Evolutionary conservation across 2,329 filamentous ascomycete species (phyloP).

Genomic region (Magnaporthiopsis rhizophila): DNA sequence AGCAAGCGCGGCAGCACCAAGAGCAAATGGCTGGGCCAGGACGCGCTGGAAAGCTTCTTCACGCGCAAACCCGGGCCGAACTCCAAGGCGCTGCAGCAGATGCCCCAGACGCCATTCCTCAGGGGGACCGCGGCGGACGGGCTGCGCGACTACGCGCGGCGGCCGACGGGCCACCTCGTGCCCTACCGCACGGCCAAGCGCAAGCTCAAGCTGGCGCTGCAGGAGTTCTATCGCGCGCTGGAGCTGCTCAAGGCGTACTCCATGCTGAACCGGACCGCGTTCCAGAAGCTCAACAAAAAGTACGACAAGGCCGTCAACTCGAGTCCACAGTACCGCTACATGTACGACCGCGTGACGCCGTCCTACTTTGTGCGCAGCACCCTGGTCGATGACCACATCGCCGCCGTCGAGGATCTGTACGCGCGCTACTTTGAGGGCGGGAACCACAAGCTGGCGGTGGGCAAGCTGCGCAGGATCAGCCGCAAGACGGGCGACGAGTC

Average conservation of each 20-base stretch:
- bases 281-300: conserved; percentile 97
- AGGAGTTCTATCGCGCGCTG: conserved; percentile 87
- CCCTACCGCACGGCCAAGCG: conserved; percentile 82
- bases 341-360: conserved; percentile 85
- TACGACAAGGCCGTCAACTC: conserved; percentile 88
- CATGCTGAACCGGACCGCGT: conserved; percentile 82
- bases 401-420: conserved; percentile 81
- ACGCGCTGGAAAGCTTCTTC: conserved; percentile 34
- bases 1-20: not conserved
- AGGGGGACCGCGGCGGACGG: conserved; percentile 21
- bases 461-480: conserved; percentile 71
- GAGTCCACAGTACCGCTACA: conserved; percentile 68
- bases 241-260: conserved; percentile 91
- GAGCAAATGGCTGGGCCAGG: conserved; percentile 39
- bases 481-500: conserved; percentile 50
- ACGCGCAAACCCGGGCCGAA: conserved; percentile 44
- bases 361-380: conserved; percentile 90
- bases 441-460: conserved; percentile 83
- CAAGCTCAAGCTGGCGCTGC: conserved; percentile 82
- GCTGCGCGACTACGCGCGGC: conserved; percentile 41
- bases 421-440: conserved; percentile 89
- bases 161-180: conserved; percentile 52
- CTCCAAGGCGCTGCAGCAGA: conserved; percentile 48
- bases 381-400: conserved; percentile 70
- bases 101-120: conserved; percentile 43